Evolutionary conservation across 1,284 basidiomycete genomes (phyloP).

Genomic region (Acaromyces ingoldii): DNA sequence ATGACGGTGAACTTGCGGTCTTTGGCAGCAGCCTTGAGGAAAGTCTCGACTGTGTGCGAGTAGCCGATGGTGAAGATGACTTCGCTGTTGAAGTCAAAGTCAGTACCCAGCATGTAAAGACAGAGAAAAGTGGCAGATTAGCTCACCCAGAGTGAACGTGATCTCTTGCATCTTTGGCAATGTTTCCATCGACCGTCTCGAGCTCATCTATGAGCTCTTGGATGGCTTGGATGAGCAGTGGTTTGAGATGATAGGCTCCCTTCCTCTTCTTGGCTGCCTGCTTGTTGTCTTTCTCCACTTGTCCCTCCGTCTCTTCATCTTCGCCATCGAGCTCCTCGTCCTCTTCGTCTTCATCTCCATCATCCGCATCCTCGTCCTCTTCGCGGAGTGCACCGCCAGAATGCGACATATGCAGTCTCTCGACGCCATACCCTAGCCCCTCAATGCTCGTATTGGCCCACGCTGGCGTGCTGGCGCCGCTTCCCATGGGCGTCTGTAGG

Average conservation of each 20-base stretch:
- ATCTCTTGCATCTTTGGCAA: slow-evolving; percentile 88
- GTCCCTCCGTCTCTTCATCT: slow-evolving; percentile 17
- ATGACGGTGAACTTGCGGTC: slow-evolving; percentile 93
- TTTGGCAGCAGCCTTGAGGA: slow-evolving; percentile 82
- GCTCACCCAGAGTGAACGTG: slow-evolving; percentile 93
- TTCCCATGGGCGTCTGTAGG: neutral
- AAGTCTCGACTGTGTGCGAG: slow-evolving; percentile 87
- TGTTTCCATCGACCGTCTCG: slow-evolving; percentile 89
- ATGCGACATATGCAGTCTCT: neutral
- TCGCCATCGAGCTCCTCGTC: slow-evolving; percentile 10
- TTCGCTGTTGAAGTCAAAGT: slow-evolving; percentile 61
- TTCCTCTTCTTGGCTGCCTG: neutral
- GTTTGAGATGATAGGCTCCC: slow-evolving; percentile 40
- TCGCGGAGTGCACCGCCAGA: neutral
- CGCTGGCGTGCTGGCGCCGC: slow-evolving; percentile 4
- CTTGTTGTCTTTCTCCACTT: slow-evolving; percentile 6
- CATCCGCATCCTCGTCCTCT: slow-evolving; percentile 5
- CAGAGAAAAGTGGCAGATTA: neutral
- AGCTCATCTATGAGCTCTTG: slow-evolving; percentile 83
- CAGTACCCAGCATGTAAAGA: neutral
- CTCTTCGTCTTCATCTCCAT: slow-evolving; percentile 7
- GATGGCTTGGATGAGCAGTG: slow-evolving; percentile 54
- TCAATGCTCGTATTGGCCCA: slow-evolving; percentile 5
- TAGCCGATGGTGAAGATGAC: slow-evolving; percentile 94
- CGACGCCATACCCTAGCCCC: neutral